Evolutionary conservation across 306 rosid genomes (phyloP), one percentile per base, ranked within the genome.

Genomic region (Castanea sativa): DNA sequence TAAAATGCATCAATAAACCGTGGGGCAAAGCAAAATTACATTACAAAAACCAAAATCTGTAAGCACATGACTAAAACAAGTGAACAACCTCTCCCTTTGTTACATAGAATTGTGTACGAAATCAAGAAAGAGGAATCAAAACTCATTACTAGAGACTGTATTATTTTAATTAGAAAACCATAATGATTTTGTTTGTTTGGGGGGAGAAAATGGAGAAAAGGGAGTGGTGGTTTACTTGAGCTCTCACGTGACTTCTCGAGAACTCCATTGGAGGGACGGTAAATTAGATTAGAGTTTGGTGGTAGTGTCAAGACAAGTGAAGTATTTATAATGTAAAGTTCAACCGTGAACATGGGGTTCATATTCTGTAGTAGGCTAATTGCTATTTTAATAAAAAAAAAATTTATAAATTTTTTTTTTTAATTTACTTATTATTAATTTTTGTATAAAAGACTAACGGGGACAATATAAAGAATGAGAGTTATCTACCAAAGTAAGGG

Each of bases 141-240:
- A 41, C 45, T 41, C 45, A 41, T 41, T 41, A 41, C 45, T 49
- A 49, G 53, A 12, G 5, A 49, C 16, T 12, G 53, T 45, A 49
- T 12, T 49, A 49, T 12, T 49, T 49, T 49, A 52, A 55, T 63
- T 63, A 45, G 51, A 30, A 76, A 77, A 65, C 6, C 43, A 41
- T 2, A 3, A 71, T 7, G 8, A 19, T 13, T n/a, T 57, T 49
- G 49, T 75, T 20, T 49, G 56, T 43, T 74, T 51, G 69, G 30
- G 30, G 16, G 23, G 15, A 52, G 25, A 29, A 73, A 73, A 68
- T 73, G 65, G 12, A 77, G 76, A 51, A 43, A 67, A 69, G 30
- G 72, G 64, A 13, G 23, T 33, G 43, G 65, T 41, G 10, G n/a
- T 20, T 82, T 86, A 86, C 89, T 32, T 80, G 81, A 57, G 75